Percentiles rank a stretch among this genome's conserved stretches.
phyloP scores from a whole-genome alignment of 148 eudicot species.

The Arbutus unedo region DNA sequence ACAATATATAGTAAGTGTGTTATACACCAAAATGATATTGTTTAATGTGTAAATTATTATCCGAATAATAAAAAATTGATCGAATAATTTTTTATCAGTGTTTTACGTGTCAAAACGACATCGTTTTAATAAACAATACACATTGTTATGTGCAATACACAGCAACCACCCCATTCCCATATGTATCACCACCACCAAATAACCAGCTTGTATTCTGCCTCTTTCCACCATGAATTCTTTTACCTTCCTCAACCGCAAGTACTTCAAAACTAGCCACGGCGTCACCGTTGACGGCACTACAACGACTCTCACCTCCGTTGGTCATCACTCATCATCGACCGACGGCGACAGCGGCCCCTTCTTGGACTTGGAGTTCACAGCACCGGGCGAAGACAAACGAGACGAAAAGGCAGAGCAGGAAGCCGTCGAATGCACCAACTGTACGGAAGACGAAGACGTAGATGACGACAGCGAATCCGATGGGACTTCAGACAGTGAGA shows the following conservation, averaged over 20 bases:
- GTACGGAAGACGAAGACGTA: not conserved
- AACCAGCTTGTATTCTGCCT: constrained; percentile 47
- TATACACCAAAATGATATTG: too few species aligned
- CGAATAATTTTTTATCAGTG: too few species aligned
- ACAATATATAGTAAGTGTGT: too few species aligned
- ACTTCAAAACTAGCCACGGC: constrained; percentile 44
- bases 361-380: constrained; percentile 70
- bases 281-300: constrained; percentile 13
- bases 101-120: too few species aligned
- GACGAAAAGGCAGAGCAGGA: constrained; percentile 18
- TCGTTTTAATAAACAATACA: too few species aligned
- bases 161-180: too few species aligned
- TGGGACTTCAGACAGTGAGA: constrained; percentile 1
- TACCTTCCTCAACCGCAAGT: constrained; percentile 55
- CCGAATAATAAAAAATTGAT: too few species aligned
- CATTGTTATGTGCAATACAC: too few species aligned
- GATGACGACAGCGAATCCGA: constrained; percentile 17
- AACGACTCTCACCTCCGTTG: constrained; percentile 26
- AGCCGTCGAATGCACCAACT: not conserved
- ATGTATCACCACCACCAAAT: not conserved
- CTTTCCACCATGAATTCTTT: constrained; percentile 85
- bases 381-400: constrained; percentile 33
- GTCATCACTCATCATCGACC: constrained; percentile 17
- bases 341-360: constrained; percentile 61
- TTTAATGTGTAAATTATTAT: too few species aligned